Evolutionary conservation across 1,139 yeast genomes (phyloP), one percentile per base, ranked within the genome.

Genomic region (Lodderomyces theae): DNA sequence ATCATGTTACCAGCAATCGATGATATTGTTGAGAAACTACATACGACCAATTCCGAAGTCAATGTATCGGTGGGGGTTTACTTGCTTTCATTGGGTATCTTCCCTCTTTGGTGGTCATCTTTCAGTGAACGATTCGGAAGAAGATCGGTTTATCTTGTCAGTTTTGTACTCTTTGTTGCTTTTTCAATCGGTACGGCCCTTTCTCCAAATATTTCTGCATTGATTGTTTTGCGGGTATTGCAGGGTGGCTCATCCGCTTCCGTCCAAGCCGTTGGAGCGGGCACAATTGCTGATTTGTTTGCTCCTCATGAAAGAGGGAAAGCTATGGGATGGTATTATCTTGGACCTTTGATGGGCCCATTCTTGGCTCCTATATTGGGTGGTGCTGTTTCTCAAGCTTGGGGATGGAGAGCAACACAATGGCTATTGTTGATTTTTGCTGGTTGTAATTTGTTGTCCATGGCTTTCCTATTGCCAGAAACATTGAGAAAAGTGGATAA

Each of bases 391-490:
- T 77, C 86, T 4, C 68, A 75, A 38, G 73, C 72, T 9, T 85
- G 89, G 83, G 87, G 87, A 5, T 88, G 96, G 95, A 70, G 95
- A 56, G 87, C 92, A 2, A 86, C 96, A 3, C 94, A 85, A 54
- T 88, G 95, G 94, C 79, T 86, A 42, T 64, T 86, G 60, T 86
- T 83, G 24, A 82, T 84, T 25, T 61, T 85, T 34, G 76, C 86
- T 1, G 88, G 82, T 0, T 58, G 72, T 11, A 74, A 79, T 43
- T 66, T 74, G 24, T 15, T 79, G 1, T 50, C 77, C 36, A 64
- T 87, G 35, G 50, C 78, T 2, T 69, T 86, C 36, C 63, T 70
- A 2, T 64, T 87, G 13, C 96, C 96, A 0, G 96, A 88, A 56
- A 88, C 96, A 0, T 66, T 87, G 26, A 63, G 87, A 42, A 61